A percentile compares a stretch with the other conserved stretches of the same genome.
Conservation (phyloP, 2,329 filamentous ascomycete species). For the Curvularia eragrostidis region DNA sequence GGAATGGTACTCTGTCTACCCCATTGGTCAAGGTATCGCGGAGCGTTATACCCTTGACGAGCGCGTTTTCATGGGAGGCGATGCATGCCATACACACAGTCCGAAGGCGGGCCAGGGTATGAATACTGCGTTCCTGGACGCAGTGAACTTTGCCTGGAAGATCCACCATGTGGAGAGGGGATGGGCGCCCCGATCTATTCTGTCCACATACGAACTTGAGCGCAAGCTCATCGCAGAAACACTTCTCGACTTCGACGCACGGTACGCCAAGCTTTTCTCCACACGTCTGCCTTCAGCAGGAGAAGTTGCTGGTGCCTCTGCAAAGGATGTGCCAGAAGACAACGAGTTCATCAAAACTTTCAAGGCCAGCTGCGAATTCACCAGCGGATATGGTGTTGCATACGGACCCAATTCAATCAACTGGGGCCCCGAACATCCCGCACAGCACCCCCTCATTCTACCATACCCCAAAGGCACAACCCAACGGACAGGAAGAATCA, state of each 20-base stretch:
- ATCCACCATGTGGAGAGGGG: conserved; percentile 88
- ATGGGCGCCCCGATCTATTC: conserved; percentile 74
- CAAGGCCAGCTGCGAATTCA: conserved; percentile 91
- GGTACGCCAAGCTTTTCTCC: conserved; percentile 90
- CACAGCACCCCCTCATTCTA: conserved; percentile 73
- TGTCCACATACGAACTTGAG: conserved; percentile 87
- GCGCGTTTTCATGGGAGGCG: conserved; percentile 70
- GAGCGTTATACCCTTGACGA: conserved; percentile 69
- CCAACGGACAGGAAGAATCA: conserved; percentile 74
- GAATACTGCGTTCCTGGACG: conserved; percentile 67
- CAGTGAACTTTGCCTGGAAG: conserved; percentile 94
- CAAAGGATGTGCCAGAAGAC: conserved; percentile 52
- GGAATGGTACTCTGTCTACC: conserved; percentile 71
- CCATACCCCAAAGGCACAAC: conserved; percentile 62
- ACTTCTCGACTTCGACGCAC: conserved; percentile 84
- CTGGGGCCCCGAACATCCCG: conserved; percentile 77
- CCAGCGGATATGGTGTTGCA: conserved; percentile 86
- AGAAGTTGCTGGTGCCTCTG: conserved; percentile 71
- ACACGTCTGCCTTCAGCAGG: conserved; percentile 74
- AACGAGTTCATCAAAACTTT: conserved; percentile 89
- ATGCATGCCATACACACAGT: conserved; percentile 68
- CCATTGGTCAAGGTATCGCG: conserved; percentile 70
- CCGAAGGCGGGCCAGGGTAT: conserved; percentile 71
- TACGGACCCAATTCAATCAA: conserved; percentile 85
- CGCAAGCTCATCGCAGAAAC: conserved; percentile 84